Conservation (phyloP, 495 filamentous ascomycete genomes). For the Letharia lupina region DNA sequence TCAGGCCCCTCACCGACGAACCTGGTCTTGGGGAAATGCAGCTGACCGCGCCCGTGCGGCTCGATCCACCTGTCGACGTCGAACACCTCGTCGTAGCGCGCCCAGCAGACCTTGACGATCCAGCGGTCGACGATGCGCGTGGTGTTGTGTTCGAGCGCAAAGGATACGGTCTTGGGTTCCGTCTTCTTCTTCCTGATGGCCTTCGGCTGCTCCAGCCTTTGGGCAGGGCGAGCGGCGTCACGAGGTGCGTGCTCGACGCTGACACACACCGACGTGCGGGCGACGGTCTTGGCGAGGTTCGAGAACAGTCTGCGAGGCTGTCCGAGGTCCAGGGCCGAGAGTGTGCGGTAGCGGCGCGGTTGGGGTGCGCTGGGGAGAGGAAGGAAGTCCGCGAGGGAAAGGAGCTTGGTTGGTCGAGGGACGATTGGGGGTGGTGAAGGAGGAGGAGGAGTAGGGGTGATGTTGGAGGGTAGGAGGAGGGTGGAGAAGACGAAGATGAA, state of each 20-base stretch:
- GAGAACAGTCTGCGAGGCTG: slow-evolving; percentile 1
- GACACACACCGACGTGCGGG: not conserved
- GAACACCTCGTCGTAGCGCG: not conserved
- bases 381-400: not conserved
- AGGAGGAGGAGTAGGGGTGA: not conserved
- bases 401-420: not conserved
- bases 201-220: not conserved
- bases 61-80: slow-evolving; percentile 8
- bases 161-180: slow-evolving; percentile 7
- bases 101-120: slow-evolving; percentile 1
- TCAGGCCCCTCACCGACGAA: slow-evolving; percentile 11
- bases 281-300: slow-evolving; percentile 2
- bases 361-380: not conserved
- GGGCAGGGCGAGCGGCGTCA: not conserved
- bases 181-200: not conserved
- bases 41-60: slow-evolving; percentile 13
- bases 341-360: not conserved
- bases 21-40: slow-evolving; percentile 14
- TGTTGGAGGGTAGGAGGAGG: not conserved
- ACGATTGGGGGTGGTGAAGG: not conserved
- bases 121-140: not conserved
- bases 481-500: slow-evolving; percentile 3
- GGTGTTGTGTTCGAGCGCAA: slow-evolving; percentile 9
- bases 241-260: not conserved
- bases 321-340: not conserved